Percentiles rank a stretch among this genome's conserved stretches.
phyloP scores from a whole-genome alignment of 495 filamentous ascomycete genomes.

The Lasiosphaeriaceae sp. region DNA sequence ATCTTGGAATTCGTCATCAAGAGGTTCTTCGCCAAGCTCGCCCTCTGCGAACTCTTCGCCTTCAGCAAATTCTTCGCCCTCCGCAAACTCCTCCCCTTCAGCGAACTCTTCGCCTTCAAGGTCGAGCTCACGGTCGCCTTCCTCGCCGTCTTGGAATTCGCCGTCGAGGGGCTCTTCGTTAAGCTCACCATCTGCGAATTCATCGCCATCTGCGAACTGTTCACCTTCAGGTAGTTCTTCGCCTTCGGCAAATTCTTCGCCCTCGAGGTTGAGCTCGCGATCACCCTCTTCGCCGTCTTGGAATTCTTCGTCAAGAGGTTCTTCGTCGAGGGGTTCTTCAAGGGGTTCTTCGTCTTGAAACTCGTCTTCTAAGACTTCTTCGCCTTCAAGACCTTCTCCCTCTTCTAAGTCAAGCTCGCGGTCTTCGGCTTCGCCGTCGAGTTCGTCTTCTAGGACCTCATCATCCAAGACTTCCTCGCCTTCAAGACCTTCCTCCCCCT shows the following conservation, averaged over 20 bases:
- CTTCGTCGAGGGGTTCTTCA: not conserved
- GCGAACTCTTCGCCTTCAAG: not conserved
- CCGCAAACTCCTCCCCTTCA: not conserved
- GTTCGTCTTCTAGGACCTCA: not conserved
- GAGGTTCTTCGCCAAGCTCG: constrained; percentile 1
- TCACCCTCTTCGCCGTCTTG: not conserved
- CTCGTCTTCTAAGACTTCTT: constrained; percentile 1
- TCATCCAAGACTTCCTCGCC: not conserved
- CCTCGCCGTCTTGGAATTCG: not conserved
- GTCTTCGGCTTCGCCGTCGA: constrained; percentile 2
- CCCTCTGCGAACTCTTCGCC: not conserved
- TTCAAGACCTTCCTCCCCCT: constrained; percentile 3
- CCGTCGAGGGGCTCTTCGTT: constrained; percentile 2
- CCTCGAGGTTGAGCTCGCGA: not conserved
- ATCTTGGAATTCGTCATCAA: not conserved
- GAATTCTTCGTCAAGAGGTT: not conserved
- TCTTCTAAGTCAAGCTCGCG: constrained; percentile 1
- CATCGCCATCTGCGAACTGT: not conserved
- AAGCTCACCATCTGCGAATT: not conserved
- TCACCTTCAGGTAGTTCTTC: not conserved
- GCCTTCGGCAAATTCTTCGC: too few relatives aligned
- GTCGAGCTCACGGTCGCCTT: not conserved
- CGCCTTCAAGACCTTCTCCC: not conserved
- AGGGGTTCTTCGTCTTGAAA: not conserved
- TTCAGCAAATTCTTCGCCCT: too few relatives aligned